Conservation (phyloP, 305 asterid genomes). For the Ilex paraguariensis region DNA sequence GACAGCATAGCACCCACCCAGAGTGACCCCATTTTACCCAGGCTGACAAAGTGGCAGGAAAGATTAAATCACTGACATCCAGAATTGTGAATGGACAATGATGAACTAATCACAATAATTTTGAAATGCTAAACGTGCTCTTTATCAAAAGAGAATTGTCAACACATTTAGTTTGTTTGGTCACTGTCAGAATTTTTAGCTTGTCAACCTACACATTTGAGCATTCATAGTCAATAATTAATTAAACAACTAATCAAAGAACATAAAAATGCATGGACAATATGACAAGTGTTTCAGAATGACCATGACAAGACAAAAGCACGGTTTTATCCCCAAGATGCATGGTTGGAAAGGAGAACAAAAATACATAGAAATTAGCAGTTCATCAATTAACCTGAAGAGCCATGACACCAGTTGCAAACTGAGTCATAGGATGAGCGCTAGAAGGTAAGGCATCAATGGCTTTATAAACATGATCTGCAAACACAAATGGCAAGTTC, state of each 20-base stretch:
- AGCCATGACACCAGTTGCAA: slow-evolving; percentile 91
- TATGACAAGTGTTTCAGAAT: background rate
- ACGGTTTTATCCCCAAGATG: background rate
- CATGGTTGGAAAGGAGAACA: background rate
- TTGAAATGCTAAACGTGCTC: too few relatives aligned
- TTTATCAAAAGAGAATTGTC: too few relatives aligned
- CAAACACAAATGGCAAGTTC: slow-evolving; percentile 18
- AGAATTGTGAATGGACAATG: too few relatives aligned
- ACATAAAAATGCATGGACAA: background rate
- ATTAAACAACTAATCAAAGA: background rate
- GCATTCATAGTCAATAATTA: background rate
- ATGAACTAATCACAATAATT: too few relatives aligned
- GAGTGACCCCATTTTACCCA: too few relatives aligned
- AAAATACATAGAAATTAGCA: slow-evolving; percentile 10
- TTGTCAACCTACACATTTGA: background rate
- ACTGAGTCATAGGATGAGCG: slow-evolving; percentile 96
- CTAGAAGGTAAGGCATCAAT: slow-evolving; percentile 71
- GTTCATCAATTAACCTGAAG: slow-evolving; percentile 54
- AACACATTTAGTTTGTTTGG: too few relatives aligned
- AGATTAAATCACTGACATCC: too few relatives aligned
- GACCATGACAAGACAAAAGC: background rate
- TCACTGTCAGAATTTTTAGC: too few relatives aligned
- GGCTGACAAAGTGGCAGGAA: too few relatives aligned
- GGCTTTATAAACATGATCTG: slow-evolving; percentile 82
- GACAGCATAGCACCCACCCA: too few relatives aligned